Evolutionary conservation across 805 yeast species (phyloP).

Genomic region (Candida nonsorbophila): DNA sequence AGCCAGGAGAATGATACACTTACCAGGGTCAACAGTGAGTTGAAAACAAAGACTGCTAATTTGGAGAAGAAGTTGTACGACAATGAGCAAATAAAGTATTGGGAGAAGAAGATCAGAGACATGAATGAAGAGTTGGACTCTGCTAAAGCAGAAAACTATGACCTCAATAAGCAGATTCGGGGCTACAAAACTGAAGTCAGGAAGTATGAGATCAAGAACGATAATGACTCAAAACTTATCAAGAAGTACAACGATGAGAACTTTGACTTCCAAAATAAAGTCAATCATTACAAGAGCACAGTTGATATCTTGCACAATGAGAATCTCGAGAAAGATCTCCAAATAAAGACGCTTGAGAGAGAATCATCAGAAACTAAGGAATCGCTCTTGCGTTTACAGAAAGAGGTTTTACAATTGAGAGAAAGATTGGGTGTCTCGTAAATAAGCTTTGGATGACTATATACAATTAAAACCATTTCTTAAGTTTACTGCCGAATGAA

Average conservation of each 20-base stretch:
- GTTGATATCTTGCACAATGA: constrained; percentile 36
- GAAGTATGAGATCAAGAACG: constrained; percentile 48
- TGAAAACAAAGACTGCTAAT: constrained; percentile 40
- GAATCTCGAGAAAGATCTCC: constrained; percentile 36
- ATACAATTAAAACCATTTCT: too few species aligned
- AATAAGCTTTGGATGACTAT: constrained; percentile 1
- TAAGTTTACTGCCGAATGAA: too few species aligned
- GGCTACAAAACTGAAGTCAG: constrained; percentile 48
- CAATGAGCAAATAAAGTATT: constrained; percentile 51
- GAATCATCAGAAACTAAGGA: constrained; percentile 54
- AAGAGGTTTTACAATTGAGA: constrained; percentile 55
- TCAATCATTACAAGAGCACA: constrained; percentile 34
- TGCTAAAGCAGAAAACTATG: constrained; percentile 44
- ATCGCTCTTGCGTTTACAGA: constrained; percentile 45
- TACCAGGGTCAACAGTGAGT: constrained; percentile 48
- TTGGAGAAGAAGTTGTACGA: constrained; percentile 46
- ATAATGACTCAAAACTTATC: constrained; percentile 46
- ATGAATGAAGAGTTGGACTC: constrained; percentile 47
- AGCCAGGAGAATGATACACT: constrained; percentile 65
- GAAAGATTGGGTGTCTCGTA: constrained; percentile 10
- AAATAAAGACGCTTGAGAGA: constrained; percentile 46
- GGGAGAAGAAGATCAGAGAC: constrained; percentile 52
- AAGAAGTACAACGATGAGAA: constrained; percentile 56
- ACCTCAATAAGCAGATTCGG: constrained; percentile 46
- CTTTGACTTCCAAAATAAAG: constrained; percentile 47